Evolutionary conservation across 2,329 filamentous ascomycete genomes (phyloP).

Genomic region (Trichoderma sp.): DNA sequence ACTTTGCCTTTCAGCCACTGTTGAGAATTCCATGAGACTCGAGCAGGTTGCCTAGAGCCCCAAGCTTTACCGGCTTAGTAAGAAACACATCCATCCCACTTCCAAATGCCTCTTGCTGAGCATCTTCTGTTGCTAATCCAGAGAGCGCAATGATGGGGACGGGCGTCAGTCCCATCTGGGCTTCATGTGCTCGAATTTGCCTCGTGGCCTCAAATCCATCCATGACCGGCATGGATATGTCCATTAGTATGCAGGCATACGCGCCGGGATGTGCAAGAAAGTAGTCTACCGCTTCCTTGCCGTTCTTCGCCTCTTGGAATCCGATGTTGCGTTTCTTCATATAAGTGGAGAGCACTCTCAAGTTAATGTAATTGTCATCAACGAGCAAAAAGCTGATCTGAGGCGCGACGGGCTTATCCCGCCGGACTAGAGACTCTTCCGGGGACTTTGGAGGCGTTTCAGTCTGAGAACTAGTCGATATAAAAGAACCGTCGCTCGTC

Average conservation of each 20-base stretch:
- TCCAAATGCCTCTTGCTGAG: slow-evolving; percentile 50
- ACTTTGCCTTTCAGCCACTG: background rate
- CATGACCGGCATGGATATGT: slow-evolving; percentile 55
- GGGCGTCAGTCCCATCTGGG: slow-evolving; percentile 35
- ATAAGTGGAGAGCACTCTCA: slow-evolving; percentile 31
- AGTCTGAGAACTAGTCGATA: background rate
- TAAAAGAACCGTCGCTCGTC: background rate
- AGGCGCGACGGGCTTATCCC: background rate
- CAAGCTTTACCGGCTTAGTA: slow-evolving; percentile 49
- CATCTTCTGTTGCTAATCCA: slow-evolving; percentile 45
- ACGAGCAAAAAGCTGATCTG: slow-evolving; percentile 30
- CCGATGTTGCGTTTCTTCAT: slow-evolving; percentile 30
- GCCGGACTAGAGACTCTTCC: background rate
- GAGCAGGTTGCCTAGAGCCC: slow-evolving; percentile 30
- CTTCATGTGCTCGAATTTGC: slow-evolving; percentile 46
- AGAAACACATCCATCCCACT: slow-evolving; percentile 52
- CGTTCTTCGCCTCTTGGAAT: slow-evolving; percentile 28
- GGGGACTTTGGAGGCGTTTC: background rate
- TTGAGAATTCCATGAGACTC: slow-evolving; percentile 13
- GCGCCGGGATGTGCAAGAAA: slow-evolving; percentile 22
- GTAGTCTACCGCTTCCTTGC: slow-evolving; percentile 29
- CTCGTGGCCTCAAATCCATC: slow-evolving; percentile 48
- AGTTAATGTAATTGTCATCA: slow-evolving; percentile 40
- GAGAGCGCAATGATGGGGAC: slow-evolving; percentile 51
- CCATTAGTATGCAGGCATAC: slow-evolving; percentile 36